Evolutionary conservation across 192 early-diverging fungal species (phyloP).

Genomic region (Hyaloraphidium curvatum): DNA sequence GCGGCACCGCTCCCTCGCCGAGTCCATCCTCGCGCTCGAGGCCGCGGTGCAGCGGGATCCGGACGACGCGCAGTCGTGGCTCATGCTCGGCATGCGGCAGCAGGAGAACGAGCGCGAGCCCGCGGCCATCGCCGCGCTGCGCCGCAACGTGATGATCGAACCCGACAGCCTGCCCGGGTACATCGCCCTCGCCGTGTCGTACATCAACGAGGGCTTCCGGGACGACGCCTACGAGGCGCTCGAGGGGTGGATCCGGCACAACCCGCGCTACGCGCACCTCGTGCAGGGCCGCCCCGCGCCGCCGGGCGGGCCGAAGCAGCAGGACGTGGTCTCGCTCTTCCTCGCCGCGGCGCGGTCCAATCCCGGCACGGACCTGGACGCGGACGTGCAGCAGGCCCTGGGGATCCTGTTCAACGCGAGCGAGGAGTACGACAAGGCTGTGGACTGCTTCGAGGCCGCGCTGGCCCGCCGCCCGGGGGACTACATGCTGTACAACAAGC

Average conservation of each 20-base stretch:
- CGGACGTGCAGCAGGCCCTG: constrained; percentile 81
- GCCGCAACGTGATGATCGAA: constrained; percentile 53
- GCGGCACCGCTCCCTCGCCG: constrained; percentile 44
- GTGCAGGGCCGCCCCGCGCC: constrained; percentile 14
- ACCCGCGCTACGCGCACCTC: constrained; percentile 42
- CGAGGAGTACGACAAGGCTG: constrained; percentile 83
- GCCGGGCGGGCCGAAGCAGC: constrained; percentile 31
- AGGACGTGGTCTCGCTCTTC: constrained; percentile 49
- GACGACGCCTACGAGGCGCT: constrained; percentile 78
- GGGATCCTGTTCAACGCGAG: constrained; percentile 90
- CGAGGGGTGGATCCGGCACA: constrained; percentile 66
- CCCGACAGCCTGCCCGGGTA: constrained; percentile 58
- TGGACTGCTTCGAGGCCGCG: constrained; percentile 92
- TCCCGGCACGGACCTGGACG: constrained; percentile 51
- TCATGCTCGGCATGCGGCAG: constrained; percentile 67
- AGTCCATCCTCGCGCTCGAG: constrained; percentile 80
- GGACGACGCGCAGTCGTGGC: constrained; percentile 63
- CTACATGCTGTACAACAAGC: constrained; percentile 89
- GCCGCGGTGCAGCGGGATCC: constrained; percentile 64
- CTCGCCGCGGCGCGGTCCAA: constrained; percentile 52
- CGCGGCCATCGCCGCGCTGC: constrained; percentile 73
- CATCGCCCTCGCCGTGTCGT: constrained; percentile 74
- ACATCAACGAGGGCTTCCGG: constrained; percentile 76
- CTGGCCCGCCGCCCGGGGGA: constrained; percentile 66
- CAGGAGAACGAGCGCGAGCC: constrained; percentile 95